phyloP scores from a whole-genome alignment of 2,329 filamentous ascomycete species.

The Dendryphion nanum region DNA sequence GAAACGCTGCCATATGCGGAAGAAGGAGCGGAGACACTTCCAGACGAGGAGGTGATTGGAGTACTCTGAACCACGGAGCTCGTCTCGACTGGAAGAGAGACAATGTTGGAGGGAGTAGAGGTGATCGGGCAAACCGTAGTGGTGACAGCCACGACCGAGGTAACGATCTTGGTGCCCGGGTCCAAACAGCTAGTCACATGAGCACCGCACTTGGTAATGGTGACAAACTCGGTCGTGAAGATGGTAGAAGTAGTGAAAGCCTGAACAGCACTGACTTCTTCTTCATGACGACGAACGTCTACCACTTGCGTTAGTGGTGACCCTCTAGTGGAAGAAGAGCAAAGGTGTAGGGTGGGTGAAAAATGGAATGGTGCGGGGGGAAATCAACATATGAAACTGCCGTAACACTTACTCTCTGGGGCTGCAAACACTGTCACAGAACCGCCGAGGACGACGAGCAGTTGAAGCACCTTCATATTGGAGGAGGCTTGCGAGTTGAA shows the following conservation, averaged over 20 bases:
- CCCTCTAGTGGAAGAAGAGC: too few species aligned
- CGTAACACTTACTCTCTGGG: not conserved
- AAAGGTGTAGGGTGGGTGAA: not conserved
- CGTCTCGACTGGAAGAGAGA: not conserved
- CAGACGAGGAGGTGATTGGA: not conserved
- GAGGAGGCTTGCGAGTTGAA: too few species aligned
- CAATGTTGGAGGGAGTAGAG: conserved; percentile 12
- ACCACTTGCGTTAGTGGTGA: too few species aligned
- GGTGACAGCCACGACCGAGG: conserved; percentile 33
- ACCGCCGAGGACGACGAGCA: conserved; percentile 21
- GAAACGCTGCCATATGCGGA: too few species aligned
- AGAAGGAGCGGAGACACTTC: not conserved
- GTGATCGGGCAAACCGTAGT: conserved; percentile 43
- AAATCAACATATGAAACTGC: too few species aligned
- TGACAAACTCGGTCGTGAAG: conserved; percentile 36
- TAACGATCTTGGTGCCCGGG: conserved; percentile 26
- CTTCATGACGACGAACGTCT: not conserved
- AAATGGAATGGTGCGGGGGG: not conserved
- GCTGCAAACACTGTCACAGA: not conserved
- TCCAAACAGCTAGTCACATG: conserved; percentile 36
- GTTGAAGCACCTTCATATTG: conserved; percentile 27
- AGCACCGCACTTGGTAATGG: conserved; percentile 35
- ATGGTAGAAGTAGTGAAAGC: conserved; percentile 35
- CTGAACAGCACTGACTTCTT: conserved; percentile 22
- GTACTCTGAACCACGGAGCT: not conserved